Evolutionary conservation across 768 basidiomycete species (phyloP).

Genomic region (Floccularia luteovirens): DNA sequence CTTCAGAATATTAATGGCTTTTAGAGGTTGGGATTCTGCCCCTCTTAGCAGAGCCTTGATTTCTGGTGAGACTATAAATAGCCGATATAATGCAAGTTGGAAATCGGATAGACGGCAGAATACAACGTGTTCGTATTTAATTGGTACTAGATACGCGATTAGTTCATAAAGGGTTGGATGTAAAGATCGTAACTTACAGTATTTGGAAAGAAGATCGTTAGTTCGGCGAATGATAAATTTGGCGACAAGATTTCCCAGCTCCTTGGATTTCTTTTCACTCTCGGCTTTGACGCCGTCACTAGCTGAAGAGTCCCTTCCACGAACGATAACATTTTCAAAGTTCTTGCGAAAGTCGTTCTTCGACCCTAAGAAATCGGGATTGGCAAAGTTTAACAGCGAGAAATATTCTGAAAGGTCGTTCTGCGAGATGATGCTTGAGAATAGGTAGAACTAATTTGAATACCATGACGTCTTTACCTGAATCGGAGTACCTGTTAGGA

Average conservation of each 20-base stretch:
- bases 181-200: slow-evolving; percentile 47
- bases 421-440: slow-evolving; percentile 30
- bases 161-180: slow-evolving; percentile 1
- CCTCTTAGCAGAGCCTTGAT: slow-evolving; percentile 88
- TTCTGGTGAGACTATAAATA: slow-evolving; percentile 90
- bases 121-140: slow-evolving; percentile 98
- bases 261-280: slow-evolving; percentile 86
- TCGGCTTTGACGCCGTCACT: slow-evolving; percentile 70
- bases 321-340: slow-evolving; percentile 86
- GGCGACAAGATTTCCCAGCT: slow-evolving; percentile 79
- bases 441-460: background rate
- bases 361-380: slow-evolving; percentile 82
- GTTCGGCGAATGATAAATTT: slow-evolving; percentile 94
- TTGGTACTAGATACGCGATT: slow-evolving; percentile 60
- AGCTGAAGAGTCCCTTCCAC: slow-evolving; percentile 85
- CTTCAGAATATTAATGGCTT: slow-evolving; percentile 91
- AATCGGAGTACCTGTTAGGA: slow-evolving; percentile 91
- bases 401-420: slow-evolving; percentile 95
- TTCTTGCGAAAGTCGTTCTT: slow-evolving; percentile 93
- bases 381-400: slow-evolving; percentile 87
- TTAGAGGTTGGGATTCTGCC: slow-evolving; percentile 86
- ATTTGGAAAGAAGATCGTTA: slow-evolving; percentile 92
- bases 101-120: slow-evolving; percentile 84
- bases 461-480: too few species aligned
- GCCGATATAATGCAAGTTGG: slow-evolving; percentile 77